These are phyloP conservation scores for Gossypium stocksii DNA, from an alignment of 345 rosid genomes.

Conservation along the genomic window DNA sequence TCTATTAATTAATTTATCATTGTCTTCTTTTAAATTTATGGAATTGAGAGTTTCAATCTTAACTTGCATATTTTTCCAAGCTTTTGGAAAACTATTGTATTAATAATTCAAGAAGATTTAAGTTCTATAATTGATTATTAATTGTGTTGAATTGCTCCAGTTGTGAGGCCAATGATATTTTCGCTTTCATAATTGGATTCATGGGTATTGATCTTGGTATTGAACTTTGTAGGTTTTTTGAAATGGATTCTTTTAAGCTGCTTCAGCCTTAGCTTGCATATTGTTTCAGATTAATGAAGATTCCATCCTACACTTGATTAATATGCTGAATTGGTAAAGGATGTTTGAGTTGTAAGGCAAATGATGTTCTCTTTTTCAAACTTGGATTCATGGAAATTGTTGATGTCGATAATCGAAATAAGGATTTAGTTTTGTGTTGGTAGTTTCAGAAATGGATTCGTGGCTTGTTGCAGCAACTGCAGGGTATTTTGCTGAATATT, in stretches of 20 bases:
- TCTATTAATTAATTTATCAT: neutral
- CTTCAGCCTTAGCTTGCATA: neutral
- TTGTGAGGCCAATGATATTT: no score
- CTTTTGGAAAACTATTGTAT: no score
- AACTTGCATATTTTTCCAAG: no score
- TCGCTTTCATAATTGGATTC: no score
- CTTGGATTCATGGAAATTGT: constrained; percentile 17
- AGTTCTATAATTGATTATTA: no score
- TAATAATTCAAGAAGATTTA: no score
- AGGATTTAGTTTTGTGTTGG: constrained; percentile 14
- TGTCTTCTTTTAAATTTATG: neutral
- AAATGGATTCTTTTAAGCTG: no score
- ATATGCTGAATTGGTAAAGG: neutral
- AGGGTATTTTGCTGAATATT: constrained; percentile 54
- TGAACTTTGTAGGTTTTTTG: no score
- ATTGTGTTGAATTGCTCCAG: no score
- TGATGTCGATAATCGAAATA: constrained; percentile 15
- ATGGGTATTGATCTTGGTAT: no score
- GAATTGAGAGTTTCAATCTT: neutral
- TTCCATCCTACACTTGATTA: neutral
- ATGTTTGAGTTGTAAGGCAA: neutral
- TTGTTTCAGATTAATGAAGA: neutral
- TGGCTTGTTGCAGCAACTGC: constrained; percentile 74
- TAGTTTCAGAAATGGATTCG: constrained; percentile 49
- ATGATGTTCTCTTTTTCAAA: neutral